Conservation (phyloP, 2,329 filamentous ascomycete species). For the Hypoxylon sp. region DNA sequence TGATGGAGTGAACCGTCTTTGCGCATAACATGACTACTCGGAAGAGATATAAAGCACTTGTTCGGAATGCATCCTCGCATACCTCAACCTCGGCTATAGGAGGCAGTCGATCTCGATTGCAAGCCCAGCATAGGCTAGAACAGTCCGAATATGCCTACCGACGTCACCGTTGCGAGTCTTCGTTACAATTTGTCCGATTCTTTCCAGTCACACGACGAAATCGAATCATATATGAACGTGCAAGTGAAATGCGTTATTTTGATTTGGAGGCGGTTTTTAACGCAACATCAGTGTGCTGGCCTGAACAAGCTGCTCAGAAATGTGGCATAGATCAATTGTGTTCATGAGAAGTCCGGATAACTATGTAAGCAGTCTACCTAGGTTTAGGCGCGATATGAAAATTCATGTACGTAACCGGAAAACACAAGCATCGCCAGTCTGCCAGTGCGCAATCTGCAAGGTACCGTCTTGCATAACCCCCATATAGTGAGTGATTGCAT, state of each 20-base stretch:
- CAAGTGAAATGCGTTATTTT: slow-evolving; percentile 36
- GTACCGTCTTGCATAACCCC: slow-evolving; percentile 19
- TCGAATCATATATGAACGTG: slow-evolving; percentile 17
- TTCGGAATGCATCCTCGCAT: background rate
- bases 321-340: slow-evolving; percentile 10
- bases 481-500: slow-evolving; percentile 6
- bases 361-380: background rate
- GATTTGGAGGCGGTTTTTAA: slow-evolving; percentile 26
- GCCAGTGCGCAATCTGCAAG: slow-evolving; percentile 17
- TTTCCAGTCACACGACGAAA: slow-evolving; percentile 17
- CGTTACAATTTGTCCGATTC: slow-evolving; percentile 28
- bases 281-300: slow-evolving; percentile 14
- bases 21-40: background rate
- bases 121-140: slow-evolving; percentile 16
- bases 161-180: slow-evolving; percentile 21
- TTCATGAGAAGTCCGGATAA: slow-evolving; percentile 23
- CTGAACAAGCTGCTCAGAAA: slow-evolving; percentile 20
- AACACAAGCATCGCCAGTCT: slow-evolving; percentile 13
- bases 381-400: slow-evolving; percentile 18
- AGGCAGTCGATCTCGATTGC: background rate
- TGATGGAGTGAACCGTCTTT: background rate
- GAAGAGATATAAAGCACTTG: background rate
- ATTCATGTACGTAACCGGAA: slow-evolving; percentile 9
- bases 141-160: slow-evolving; percentile 13
- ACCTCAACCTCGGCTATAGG: slow-evolving; percentile 1